phyloP scores from a whole-genome alignment of 78 protist species.

The Goniomonas avonlea region DNA sequence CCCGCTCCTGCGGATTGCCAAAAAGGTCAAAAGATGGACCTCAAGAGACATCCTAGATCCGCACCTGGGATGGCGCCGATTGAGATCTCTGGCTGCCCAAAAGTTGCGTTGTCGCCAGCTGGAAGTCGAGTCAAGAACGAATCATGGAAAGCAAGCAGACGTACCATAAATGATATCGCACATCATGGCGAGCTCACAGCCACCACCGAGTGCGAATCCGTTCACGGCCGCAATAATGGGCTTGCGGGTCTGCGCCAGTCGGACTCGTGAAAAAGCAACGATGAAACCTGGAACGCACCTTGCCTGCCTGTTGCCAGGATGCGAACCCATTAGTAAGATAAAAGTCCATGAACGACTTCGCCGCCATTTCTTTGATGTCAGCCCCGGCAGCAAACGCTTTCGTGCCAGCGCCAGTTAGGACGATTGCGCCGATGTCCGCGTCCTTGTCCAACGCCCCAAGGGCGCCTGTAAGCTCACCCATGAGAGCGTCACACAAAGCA shows the following conservation, averaged over 20 bases:
- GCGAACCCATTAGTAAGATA: neutral
- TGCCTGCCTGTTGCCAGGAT: too few relatives aligned
- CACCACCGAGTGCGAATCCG: constrained; percentile 94
- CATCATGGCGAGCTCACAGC: constrained; percentile 82
- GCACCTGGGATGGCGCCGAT: constrained; percentile 94
- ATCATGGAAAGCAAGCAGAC: neutral
- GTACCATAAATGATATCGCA: constrained; percentile 67
- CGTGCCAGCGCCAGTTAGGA: constrained; percentile 53
- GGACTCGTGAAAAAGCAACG: too few relatives aligned
- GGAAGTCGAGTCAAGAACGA: constrained; percentile 30
- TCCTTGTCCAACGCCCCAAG: constrained; percentile 57
- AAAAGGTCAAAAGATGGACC: neutral
- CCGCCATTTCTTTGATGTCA: constrained; percentile 88
- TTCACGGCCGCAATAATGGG: constrained; percentile 94
- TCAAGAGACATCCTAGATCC: neutral
- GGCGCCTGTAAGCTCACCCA: constrained; percentile 55
- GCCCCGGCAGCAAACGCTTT: constrained; percentile 96
- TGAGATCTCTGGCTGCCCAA: constrained; percentile 90
- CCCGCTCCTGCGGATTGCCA: constrained; percentile 52
- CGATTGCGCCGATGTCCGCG: constrained; percentile 59
- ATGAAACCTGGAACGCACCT: neutral
- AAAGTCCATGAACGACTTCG: constrained; percentile 42
- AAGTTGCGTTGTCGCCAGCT: constrained; percentile 59
- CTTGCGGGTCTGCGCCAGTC: constrained; percentile 34
- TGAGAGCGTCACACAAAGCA: constrained; percentile 73